Evolutionary conservation across 2,329 filamentous ascomycete genomes (phyloP).

Genomic region (Clonostachys solani): DNA sequence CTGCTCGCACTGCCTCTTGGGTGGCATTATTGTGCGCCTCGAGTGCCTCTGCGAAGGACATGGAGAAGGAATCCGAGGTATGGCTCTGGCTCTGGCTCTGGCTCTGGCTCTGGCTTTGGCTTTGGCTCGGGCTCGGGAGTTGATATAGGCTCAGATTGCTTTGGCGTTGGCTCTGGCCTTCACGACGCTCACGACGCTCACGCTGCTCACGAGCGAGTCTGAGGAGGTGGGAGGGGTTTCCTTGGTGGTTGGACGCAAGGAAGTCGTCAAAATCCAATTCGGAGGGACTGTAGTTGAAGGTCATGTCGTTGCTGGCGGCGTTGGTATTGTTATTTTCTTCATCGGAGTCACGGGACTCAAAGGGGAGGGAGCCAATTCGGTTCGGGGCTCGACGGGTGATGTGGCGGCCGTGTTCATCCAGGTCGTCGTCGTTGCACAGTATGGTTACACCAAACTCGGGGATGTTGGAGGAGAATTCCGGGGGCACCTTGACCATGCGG

Average conservation of each 20-base stretch:
- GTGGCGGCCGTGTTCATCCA: conserved; percentile 18
- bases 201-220: conserved; percentile 3
- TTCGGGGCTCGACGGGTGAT: conserved; percentile 37
- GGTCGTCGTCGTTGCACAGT: conserved; percentile 58
- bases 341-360: conserved; percentile 42
- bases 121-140: conserved; percentile 4
- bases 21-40: conserved; percentile 48
- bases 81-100: conserved; percentile 5
- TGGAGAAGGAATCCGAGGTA: not conserved
- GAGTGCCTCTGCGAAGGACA: conserved; percentile 24
- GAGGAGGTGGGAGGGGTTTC: conserved; percentile 1
- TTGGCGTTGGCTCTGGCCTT: conserved; percentile 5
- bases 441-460: conserved; percentile 51
- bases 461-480: conserved; percentile 43
- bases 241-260: conserved; percentile 5
- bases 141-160: not conserved
- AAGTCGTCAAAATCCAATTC: conserved; percentile 2
- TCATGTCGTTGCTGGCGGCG: no score
- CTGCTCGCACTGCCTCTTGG: conserved; percentile 51
- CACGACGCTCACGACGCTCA: conserved; percentile 7
- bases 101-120: not conserved
- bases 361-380: conserved; percentile 49
- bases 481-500: conserved; percentile 50
- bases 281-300: conserved; percentile 6
- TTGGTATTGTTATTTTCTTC: conserved; percentile 11